These are phyloP conservation scores for Mortierella alpina DNA, from an alignment of 192 early-diverging fungal species.

Conservation along the genomic window DNA sequence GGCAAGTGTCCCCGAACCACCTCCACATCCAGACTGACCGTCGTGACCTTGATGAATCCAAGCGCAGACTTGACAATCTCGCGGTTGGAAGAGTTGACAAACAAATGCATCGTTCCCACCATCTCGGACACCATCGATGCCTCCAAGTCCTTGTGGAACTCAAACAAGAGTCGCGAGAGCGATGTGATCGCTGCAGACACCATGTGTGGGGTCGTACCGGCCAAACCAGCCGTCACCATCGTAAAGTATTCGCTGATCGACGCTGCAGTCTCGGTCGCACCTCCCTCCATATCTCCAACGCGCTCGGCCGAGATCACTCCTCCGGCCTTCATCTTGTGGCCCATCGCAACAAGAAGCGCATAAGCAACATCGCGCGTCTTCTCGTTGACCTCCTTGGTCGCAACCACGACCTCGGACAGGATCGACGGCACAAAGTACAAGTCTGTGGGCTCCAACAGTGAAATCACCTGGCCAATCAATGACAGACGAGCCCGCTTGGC, in stretches of 20 bases:
- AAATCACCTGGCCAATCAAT: constrained; percentile 72
- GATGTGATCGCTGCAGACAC: constrained; percentile 90
- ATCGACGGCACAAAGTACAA: constrained; percentile 89
- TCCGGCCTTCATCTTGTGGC: constrained; percentile 86
- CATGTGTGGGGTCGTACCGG: constrained; percentile 91
- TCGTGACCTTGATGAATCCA: constrained; percentile 93
- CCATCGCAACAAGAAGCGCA: constrained; percentile 90
- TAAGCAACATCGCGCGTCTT: constrained; percentile 85
- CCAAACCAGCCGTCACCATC: constrained; percentile 95
- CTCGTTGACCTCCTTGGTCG: constrained; percentile 94
- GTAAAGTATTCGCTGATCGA: constrained; percentile 85
- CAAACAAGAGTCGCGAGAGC: constrained; percentile 89
- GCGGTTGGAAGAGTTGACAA: constrained; percentile 83
- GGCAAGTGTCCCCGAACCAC: constrained; percentile 77
- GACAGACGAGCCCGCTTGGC: constrained; percentile 88
- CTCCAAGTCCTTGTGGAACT: constrained; percentile 85
- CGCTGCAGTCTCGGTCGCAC: constrained; percentile 53
- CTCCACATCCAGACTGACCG: constrained; percentile 80
- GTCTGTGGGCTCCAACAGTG: constrained; percentile 69
- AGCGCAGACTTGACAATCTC: constrained; percentile 93
- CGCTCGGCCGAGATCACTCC: constrained; percentile 59
- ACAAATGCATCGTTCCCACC: constrained; percentile 81
- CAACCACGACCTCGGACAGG: constrained; percentile 91
- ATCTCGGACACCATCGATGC: constrained; percentile 75
- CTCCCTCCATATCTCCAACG: constrained; percentile 55